These are phyloP conservation scores for Rhodomyrtus psidioides DNA, from an alignment of 441 rosid genomes.

Conservation along the genomic window DNA sequence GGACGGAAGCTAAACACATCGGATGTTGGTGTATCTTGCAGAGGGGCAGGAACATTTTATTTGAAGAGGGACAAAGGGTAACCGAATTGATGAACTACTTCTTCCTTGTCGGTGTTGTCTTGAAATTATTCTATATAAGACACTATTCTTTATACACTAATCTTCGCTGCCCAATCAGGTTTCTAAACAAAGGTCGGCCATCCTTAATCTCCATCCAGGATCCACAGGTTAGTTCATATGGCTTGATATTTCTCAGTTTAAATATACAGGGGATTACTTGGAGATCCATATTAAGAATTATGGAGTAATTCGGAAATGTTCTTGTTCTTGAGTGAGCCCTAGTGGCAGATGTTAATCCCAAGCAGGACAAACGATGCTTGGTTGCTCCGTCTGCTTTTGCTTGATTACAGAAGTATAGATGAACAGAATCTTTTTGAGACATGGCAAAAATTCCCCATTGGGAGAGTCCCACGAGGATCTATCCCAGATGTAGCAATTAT, in stretches of 20 bases:
- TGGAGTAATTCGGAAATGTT: not conserved
- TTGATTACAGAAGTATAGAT: not conserved
- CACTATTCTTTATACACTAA: not conserved
- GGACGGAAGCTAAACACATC: constrained; percentile 71
- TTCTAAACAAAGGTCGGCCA: constrained; percentile 50
- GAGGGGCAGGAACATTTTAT: constrained; percentile 51
- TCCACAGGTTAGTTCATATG: constrained; percentile 53
- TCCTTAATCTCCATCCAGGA: constrained; percentile 85
- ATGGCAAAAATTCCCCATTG: not conserved
- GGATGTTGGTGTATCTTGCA: constrained; percentile 89
- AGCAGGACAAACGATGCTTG: not conserved
- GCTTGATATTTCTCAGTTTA: not conserved
- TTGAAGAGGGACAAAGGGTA: constrained; percentile 72
- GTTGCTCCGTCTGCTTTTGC: not conserved
- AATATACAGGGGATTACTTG: not conserved
- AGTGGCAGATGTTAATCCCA: not conserved
- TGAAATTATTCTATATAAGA: not conserved
- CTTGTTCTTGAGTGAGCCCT: not conserved
- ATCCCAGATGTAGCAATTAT: not conserved
- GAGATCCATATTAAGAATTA: not conserved
- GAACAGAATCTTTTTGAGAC: not conserved
- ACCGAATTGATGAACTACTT: not conserved
- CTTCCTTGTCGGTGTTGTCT: not conserved
- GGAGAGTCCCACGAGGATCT: not conserved
- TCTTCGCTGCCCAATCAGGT: constrained; percentile 28